Percentiles rank a stretch among this genome's conserved stretches.
Conservation (phyloP, 495 filamentous ascomycete genomes). For the Aspergillus avenaceus region DNA sequence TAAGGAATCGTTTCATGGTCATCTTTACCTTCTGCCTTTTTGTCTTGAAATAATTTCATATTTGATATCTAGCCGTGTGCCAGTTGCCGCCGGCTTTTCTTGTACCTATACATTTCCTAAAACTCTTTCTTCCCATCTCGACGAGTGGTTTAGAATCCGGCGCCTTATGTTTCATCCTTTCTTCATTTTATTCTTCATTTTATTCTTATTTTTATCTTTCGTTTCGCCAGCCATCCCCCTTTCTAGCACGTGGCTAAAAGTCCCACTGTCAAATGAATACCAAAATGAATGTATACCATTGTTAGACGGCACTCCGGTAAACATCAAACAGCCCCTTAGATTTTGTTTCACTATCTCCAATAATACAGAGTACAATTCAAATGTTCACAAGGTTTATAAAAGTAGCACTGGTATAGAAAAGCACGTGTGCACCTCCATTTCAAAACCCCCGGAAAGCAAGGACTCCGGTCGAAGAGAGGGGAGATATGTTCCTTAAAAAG, state of each 20-base stretch:
- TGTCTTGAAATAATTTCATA: conserved; percentile 3
- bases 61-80: conserved; percentile 11
- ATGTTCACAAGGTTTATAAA: conserved; percentile 20
- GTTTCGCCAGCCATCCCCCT: too few relatives aligned
- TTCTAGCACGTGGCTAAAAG: too few relatives aligned
- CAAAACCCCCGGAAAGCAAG: not conserved
- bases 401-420: conserved; percentile 29
- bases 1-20: conserved; percentile 8
- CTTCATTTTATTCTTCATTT: conserved; percentile 13
- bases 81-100: conserved; percentile 22
- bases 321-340: conserved; percentile 11
- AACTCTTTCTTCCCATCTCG: conserved; percentile 4
- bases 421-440: conserved; percentile 16
- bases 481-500: not conserved
- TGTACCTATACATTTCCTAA: conserved; percentile 27
- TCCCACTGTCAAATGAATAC: too few relatives aligned
- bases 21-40: not conserved
- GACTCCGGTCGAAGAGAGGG: not conserved
- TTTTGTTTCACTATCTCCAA: conserved; percentile 18
- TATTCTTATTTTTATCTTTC: not conserved
- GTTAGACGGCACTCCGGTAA: not conserved
- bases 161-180: too few relatives aligned
- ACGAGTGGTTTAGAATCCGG: too few relatives aligned
- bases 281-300: not conserved
- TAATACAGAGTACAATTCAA: conserved; percentile 23